phyloP scores from a whole-genome alignment of 108 stramenopile species.

The Fragilaria radians region DNA sequence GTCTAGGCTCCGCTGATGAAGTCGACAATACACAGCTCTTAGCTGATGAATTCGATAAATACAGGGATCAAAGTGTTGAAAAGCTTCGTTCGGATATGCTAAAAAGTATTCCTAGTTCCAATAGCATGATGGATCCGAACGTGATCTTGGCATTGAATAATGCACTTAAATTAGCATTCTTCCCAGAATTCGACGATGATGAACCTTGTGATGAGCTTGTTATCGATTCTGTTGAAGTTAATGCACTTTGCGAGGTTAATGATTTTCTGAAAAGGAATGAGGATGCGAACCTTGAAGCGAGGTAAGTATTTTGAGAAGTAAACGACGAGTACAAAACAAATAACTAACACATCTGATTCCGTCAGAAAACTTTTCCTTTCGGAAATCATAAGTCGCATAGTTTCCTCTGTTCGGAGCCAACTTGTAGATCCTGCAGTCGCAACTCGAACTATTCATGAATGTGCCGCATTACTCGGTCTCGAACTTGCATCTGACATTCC shows the following conservation, averaged over 20 bases:
- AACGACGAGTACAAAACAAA: background rate
- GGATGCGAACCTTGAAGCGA: constrained; percentile 35
- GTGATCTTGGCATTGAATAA: no score
- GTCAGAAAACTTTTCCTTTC: constrained; percentile 64
- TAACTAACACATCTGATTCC: constrained; percentile 1
- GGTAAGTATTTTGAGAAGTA: constrained; percentile 39
- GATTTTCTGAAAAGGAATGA: constrained; percentile 75
- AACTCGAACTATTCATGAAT: constrained; percentile 65
- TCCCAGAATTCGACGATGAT: constrained; percentile 52
- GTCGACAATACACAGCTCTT: constrained; percentile 44
- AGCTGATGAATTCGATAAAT: constrained; percentile 78
- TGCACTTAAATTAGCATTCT: constrained; percentile 68
- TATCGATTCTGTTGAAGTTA: constrained; percentile 41
- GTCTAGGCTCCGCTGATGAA: constrained; percentile 42
- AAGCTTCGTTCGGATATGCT: constrained; percentile 63
- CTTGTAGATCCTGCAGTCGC: constrained; percentile 55
- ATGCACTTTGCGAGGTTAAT: constrained; percentile 64
- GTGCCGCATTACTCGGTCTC: constrained; percentile 75
- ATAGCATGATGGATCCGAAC: constrained; percentile 85
- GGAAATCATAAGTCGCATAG: constrained; percentile 63
- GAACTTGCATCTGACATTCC: constrained; percentile 53
- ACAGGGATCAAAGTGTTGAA: constrained; percentile 72
- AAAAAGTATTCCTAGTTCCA: constrained; percentile 46
- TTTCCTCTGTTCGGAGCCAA: constrained; percentile 45
- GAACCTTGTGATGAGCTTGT: constrained; percentile 17